Conservation (phyloP, 164 flowering plant genomes). For the grape (Vitis vinifera) region ASM3070453v1 NC_081811.1:24041001-24041500, state of each 20-base stretch:
- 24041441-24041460: neutral
- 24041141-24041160: neutral
- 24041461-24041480: neutral
- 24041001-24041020: no score
- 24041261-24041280: no score
- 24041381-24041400: neutral
- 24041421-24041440: neutral
- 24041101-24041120: no score
- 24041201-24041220: neutral
- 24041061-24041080: no score
- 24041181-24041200: neutral
- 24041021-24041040: no score
- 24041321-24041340: neutral
- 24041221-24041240: neutral
- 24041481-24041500: neutral
- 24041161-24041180: neutral
- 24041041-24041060: no score
- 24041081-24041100: no score
- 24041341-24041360: neutral
- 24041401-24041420: neutral
- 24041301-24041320: neutral
- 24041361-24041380: neutral
- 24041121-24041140: neutral
- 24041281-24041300: neutral
- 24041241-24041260: neutral